Base-by-base conservation (phyloP, 257 asterid genomes). In the Ajuga chamaepitys region DNA sequence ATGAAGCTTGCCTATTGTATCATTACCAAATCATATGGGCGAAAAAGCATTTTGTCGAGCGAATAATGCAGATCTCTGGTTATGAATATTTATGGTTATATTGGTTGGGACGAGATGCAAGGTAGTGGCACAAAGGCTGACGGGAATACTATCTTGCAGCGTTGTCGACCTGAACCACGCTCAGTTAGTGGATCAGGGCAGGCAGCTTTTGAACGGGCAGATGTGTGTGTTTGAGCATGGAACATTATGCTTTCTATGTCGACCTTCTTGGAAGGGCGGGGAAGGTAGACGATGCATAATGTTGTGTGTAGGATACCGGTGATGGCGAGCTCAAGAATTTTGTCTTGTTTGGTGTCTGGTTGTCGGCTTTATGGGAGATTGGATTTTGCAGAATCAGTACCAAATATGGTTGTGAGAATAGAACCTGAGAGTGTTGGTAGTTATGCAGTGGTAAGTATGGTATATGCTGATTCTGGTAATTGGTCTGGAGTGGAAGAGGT, bases 181-280 rank as follows among this genome's bases (percentile, higher is more conserved):
- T 1, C 89, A 95, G 51, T 79, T 82, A 8, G 74, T 84, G 11
- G 80, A 83, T 8, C 87, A 83, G 62, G 97, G 89, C 17, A 70
- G 62, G 21, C 17, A 25, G 68, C 5, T 85, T 14, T 87, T 21
- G 55, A 76, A 24, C 74, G 44, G 70, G 87, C 87, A 0, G 28
- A 74, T 10, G 70, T 75, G n/a, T n/a, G 5, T 16, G 52, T 25
- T 59, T 82, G 68, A 76, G 78, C 0, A 8, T 70, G 38, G 89
- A 87, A 66, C 95, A 83, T 59, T 87, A 87, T 66, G 84, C 89
- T 40, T 87, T 91, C 74, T 82, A 70, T 52, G 28, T 87, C 24
- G 95, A 83, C 62, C 87, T 89, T 53, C 94, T 87, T 30, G 89
- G 91, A 8, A 81, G 93, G 68, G 95, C 88, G 6, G 97, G 95